These are phyloP conservation scores for Aspergillus sp. DNA, from an alignment of 2,329 filamentous ascomycete genomes.

Conservation along the genomic window DNA sequence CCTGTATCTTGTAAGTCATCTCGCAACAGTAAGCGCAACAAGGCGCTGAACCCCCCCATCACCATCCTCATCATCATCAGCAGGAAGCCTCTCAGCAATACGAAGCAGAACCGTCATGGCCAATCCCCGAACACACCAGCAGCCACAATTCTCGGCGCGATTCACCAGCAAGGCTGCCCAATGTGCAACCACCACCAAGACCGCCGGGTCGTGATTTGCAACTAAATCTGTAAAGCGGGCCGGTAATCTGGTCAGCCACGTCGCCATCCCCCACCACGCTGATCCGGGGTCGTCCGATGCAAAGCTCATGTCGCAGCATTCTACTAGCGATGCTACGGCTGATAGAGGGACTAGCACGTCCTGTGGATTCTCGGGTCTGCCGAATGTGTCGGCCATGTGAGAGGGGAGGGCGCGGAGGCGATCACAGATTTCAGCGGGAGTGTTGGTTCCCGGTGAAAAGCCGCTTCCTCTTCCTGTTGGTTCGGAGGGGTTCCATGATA, in stretches of 20 bases:
- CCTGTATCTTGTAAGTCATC: no score
- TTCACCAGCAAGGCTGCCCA: slow-evolving; percentile 6
- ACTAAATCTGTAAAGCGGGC: not conserved
- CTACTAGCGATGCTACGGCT: not conserved
- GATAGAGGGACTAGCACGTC: not conserved
- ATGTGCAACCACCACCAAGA: not conserved
- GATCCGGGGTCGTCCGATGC: not conserved
- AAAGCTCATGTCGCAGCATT: slow-evolving; percentile 4
- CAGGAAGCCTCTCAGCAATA: not conserved
- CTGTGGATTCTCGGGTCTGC: not conserved
- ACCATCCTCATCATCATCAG: no score
- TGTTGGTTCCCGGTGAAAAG: not conserved
- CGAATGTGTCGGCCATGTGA: slow-evolving; percentile 1
- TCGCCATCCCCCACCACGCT: not conserved
- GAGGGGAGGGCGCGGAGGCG: not conserved
- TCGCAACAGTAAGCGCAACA: not conserved
- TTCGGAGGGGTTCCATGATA: not conserved
- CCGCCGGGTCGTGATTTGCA: not conserved
- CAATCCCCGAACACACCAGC: slow-evolving; percentile 6
- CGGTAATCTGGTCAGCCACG: not conserved
- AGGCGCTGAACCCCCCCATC: not conserved
- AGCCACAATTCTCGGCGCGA: not conserved
- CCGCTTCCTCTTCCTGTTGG: no score
- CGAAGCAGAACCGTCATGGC: not conserved
- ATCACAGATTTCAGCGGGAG: not conserved